phyloP scores from a whole-genome alignment of 106 monocot species.

The Dendrobium huoshanense region DNA sequence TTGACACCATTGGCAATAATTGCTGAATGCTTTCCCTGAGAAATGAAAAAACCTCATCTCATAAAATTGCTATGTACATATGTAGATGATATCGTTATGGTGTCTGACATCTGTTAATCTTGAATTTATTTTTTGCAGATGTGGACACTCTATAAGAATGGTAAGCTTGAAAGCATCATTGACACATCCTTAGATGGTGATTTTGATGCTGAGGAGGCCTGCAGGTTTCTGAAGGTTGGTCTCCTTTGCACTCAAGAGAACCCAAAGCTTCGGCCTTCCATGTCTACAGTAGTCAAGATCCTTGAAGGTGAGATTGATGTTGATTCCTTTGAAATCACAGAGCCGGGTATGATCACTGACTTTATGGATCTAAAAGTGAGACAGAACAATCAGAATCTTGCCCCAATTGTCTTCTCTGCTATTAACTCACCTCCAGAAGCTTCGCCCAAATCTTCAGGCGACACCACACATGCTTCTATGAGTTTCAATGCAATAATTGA shows the following conservation, averaged over 20 bases:
- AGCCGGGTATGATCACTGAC: constrained; percentile 9
- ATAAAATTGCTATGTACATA: too few species aligned
- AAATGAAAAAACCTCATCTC: too few species aligned
- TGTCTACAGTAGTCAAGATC: constrained; percentile 10
- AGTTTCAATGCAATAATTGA: neutral
- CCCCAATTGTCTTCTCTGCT: neutral
- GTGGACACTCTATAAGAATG: constrained; percentile 1
- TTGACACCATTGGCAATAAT: too few species aligned
- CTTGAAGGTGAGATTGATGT: constrained; percentile 7
- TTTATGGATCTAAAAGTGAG: constrained; percentile 16
- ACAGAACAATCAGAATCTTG: neutral
- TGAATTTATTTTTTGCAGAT: neutral
- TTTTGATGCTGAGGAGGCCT: constrained; percentile 9
- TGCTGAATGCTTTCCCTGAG: too few species aligned
- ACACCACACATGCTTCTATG: neutral
- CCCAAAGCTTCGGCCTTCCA: constrained; percentile 10
- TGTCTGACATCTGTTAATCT: too few species aligned
- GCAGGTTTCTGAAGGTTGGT: constrained; percentile 13
- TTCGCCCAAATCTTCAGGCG: neutral
- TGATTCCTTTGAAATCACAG: neutral
- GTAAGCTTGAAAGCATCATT: constrained; percentile 2
- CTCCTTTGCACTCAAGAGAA: constrained; percentile 14
- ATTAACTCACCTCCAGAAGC: too few species aligned
- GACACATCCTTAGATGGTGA: constrained; percentile 4
- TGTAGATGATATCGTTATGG: too few species aligned